phyloP scores from a whole-genome alignment of 768 basidiomycete species.

The Krasilnikovozyma curviuscula region DNA sequence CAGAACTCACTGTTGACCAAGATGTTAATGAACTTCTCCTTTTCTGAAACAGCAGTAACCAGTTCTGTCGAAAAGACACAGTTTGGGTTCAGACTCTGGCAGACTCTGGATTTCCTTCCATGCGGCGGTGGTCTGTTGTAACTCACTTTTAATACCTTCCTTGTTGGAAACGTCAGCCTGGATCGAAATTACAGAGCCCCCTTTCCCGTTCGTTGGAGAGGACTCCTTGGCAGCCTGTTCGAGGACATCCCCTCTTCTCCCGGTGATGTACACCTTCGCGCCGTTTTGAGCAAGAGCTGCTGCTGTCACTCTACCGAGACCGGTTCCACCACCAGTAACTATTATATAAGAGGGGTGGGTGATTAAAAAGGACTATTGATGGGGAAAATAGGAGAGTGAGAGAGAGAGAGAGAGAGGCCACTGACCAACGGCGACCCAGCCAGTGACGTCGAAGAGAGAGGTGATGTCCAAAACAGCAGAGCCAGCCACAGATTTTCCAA shows the following conservation, averaged over 20 bases:
- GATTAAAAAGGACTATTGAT: neutral
- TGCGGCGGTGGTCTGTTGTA: neutral
- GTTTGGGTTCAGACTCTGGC: no score
- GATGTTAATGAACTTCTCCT: constrained; percentile 23
- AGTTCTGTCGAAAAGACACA: constrained; percentile 13
- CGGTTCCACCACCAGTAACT: constrained; percentile 65
- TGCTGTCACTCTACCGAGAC: constrained; percentile 71
- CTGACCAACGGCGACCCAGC: constrained; percentile 23
- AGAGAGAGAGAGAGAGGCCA: neutral
- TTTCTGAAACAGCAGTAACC: constrained; percentile 13
- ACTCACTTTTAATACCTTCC: constrained; percentile 22
- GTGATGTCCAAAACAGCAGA: constrained; percentile 13
- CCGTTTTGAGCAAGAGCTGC: constrained; percentile 66
- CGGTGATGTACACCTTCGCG: constrained; percentile 68
- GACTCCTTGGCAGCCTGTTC: neutral
- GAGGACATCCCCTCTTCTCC: neutral
- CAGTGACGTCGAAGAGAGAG: constrained; percentile 21
- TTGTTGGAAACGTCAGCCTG: constrained; percentile 21
- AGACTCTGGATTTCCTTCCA: neutral
- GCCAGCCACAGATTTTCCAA: constrained; percentile 12
- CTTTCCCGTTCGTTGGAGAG: constrained; percentile 10
- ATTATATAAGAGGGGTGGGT: constrained; percentile 23
- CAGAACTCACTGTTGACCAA: constrained; percentile 19
- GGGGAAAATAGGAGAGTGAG: no score
- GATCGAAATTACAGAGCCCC: constrained; percentile 18